Conservation (phyloP, 73 alveolate genomes). For the Vitrella brassicaformis region DNA sequence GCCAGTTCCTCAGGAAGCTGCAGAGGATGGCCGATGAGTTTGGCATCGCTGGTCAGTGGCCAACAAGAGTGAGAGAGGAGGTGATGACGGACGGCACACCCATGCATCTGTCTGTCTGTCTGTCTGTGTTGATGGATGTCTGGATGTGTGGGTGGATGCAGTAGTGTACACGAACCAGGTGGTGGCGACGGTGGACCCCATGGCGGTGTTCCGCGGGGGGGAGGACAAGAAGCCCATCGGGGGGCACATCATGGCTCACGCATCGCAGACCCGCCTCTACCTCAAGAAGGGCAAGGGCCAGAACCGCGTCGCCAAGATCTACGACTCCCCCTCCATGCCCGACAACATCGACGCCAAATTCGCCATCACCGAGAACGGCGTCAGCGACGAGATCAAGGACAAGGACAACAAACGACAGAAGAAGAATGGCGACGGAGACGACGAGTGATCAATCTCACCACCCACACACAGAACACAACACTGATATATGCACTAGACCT, state of each 20-base stretch:
- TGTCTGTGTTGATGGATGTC: no score
- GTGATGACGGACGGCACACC: no score
- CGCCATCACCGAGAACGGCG: background rate
- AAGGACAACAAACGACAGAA: background rate
- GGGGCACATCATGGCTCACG: slow-evolving; percentile 97
- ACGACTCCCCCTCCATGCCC: slow-evolving; percentile 8
- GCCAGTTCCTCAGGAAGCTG: slow-evolving; percentile 83
- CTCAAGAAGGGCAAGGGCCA: slow-evolving; percentile 83
- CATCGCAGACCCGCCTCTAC: slow-evolving; percentile 84
- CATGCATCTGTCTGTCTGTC: no score
- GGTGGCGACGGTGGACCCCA: slow-evolving; percentile 88
- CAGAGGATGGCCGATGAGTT: slow-evolving; percentile 94
- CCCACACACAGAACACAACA: no score
- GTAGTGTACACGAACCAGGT: slow-evolving; percentile 25
- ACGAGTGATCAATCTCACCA: no score
- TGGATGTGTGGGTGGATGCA: no score
- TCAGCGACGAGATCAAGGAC: background rate
- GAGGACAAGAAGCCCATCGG: slow-evolving; percentile 95
- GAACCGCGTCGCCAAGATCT: slow-evolving; percentile 16
- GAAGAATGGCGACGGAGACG: background rate
- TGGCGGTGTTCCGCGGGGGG: slow-evolving; percentile 78
- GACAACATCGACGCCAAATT: background rate
- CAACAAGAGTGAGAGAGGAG: no score
- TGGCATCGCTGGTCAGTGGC: slow-evolving; percentile 89
- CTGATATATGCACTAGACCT: no score